Evolutionary conservation across 1,284 basidiomycete genomes (phyloP), one percentile per base, ranked within the genome.

Genomic region (Xanthoconium separans): DNA sequence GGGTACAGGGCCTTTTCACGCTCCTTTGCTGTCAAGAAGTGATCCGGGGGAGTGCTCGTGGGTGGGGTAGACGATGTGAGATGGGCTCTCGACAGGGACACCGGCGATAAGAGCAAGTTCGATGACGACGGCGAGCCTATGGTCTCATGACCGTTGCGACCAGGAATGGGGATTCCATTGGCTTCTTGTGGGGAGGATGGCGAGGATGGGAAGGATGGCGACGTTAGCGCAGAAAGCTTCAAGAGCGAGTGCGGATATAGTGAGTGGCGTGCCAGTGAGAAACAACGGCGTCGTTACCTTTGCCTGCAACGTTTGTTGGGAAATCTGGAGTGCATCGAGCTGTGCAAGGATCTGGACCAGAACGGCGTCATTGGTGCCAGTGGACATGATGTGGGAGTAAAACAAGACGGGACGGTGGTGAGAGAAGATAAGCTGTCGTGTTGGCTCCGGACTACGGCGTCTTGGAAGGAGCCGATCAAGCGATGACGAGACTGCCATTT

Each of bases 1-100:
- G 90, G 89, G 65, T 93, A 93, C 31, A 92, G 67, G 34, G 82
- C 61, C 61, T 79, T 87, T 70, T 91, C 89, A 51, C 87, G 76
- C 56, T 89, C 87, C 69, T 79, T 88, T 55, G 87, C 85, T 4
- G 61, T 53, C n/a, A 47, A 46, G 27, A 63, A 20, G 31, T 57
- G 54, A 33, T 61, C 58, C 29, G 48, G 46, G 12, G 63, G 51
- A 4, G 70, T 62, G 36, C 58, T 61, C 20, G 66, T 59, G 10
- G 66, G 58, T 1, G 73, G 63, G 2, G 70, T 58, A 10, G 72
- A 63, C 8, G 73, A 73, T 2, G 65, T 51, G 16, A 71, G 61
- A 0, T 68, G 59, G 12, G 66, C 58, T 51, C 60, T 58, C 42
- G 55, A 54, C 44, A 62, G 51, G 27, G 69, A 57, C 48, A 61